phyloP scores from a whole-genome alignment of 768 basidiomycete genomes.

The Calocybe indica region DNA sequence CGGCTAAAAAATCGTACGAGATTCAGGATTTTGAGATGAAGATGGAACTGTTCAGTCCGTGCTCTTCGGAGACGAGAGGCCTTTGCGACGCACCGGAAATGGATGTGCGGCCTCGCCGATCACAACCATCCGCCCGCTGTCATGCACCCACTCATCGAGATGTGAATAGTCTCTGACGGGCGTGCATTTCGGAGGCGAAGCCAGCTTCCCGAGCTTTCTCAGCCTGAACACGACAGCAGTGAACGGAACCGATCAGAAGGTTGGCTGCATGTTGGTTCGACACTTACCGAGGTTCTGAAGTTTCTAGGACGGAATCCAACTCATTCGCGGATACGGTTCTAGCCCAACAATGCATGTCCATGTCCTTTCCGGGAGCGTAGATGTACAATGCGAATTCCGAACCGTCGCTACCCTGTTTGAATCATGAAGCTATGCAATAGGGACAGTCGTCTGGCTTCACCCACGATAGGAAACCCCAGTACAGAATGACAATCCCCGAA shows the following conservation, averaged over 20 bases:
- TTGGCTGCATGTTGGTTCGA: neutral
- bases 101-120: conserved; percentile 57
- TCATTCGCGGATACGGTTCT: conserved; percentile 19
- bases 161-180: conserved; percentile 30
- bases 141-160: conserved; percentile 46
- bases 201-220: conserved; percentile 29
- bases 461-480: conserved; percentile 25
- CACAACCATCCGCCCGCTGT: conserved; percentile 35
- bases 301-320: conserved; percentile 20
- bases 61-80: no score
- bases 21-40: conserved; percentile 1
- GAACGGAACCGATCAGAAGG: neutral
- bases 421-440: conserved; percentile 1
- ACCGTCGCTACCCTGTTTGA: conserved; percentile 27
- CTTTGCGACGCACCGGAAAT: conserved; percentile 27
- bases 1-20: conserved; percentile 25
- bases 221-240: conserved; percentile 18
- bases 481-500: conserved; percentile 26
- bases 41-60: conserved; percentile 11
- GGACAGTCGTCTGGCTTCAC: conserved; percentile 1
- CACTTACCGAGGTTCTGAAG: conserved; percentile 32
- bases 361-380: conserved; percentile 20
- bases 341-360: conserved; percentile 19
- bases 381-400: conserved; percentile 21
- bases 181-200: conserved; percentile 25